Evolutionary conservation across 2,329 filamentous ascomycete species (phyloP), one percentile per base, ranked within the genome.

Genomic region (Alternaria consortialis): DNA sequence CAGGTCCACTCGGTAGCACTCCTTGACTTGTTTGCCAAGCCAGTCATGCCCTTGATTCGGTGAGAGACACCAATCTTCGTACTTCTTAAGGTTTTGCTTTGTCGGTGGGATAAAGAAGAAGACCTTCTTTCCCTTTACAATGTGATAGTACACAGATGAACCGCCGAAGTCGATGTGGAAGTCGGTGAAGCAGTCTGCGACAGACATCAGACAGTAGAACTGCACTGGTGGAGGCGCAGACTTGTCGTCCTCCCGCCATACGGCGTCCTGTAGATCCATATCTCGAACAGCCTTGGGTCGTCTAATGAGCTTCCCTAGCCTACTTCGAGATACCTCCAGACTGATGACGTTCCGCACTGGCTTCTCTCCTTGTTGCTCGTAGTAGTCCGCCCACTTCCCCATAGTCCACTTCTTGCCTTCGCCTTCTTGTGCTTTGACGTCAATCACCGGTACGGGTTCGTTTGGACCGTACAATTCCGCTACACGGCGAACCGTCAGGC

Each of bases 161-260:
- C 88, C 88, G 36, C 88, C 88, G 75, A 91, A 91, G 71, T 91
- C 88, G 71, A 91, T 89, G 75, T 91, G 88, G 67, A 91, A 91
- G 74, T 91, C 88, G 20, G 88, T 91, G 66, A 89, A 91, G 75
- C 88, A 90, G 74, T 91, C 88, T 12, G 87, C 87, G 23, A 90
- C 88, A 5, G 88, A 90, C 88, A 91, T 91, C 36, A 91, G 79
- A 71, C 87, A 89, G 78, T 90, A 90, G 70, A 88, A 90, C 61
- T 90, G 87, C 7, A 91, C 88, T 59, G 87, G 86, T 7, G 88
- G 87, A 57, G 83, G 87, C 55, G 87, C 84, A 31, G 83, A 83
- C 64, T 85, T 83, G 48, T 85, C 84, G 44, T 84, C 83, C 57
- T 82, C 80, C 15, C 83, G 84, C 84, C 84, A 86, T n/a, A 86